Percentiles rank a stretch among this genome's conserved stretches.
These are phyloP conservation scores for Colletotrichum eremochloae DNA, from an alignment of 2,329 filamentous ascomycete genomes.

Conservation along the genomic window DNA sequence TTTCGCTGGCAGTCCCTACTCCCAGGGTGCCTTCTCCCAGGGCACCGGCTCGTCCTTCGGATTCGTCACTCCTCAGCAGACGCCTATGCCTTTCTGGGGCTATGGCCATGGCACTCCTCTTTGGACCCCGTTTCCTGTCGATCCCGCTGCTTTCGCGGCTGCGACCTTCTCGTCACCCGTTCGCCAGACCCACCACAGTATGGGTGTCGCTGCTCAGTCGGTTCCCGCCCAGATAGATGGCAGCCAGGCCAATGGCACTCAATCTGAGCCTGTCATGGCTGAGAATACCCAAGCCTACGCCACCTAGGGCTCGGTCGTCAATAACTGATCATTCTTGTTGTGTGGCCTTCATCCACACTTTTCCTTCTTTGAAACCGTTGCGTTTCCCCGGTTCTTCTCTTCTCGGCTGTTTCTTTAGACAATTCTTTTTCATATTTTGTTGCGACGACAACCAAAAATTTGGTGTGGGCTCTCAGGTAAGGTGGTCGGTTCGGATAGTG, in stretches of 20 bases:
- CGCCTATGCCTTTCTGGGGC: constrained; percentile 36
- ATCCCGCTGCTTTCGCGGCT: constrained; percentile 26
- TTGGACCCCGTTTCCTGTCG: constrained; percentile 35
- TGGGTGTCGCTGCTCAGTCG: neutral
- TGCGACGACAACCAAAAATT: constrained; percentile 12
- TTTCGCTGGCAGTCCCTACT: constrained; percentile 23
- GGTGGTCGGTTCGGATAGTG: constrained; percentile 6
- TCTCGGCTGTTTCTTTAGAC: constrained; percentile 7
- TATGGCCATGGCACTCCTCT: constrained; percentile 39
- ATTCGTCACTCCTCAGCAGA: constrained; percentile 37
- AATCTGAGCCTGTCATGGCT: constrained; percentile 36
- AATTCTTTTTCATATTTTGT: constrained; percentile 9
- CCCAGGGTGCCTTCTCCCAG: constrained; percentile 30
- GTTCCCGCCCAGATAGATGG: neutral
- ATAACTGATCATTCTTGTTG: neutral
- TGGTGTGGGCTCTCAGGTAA: constrained; percentile 25
- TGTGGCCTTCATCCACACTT: neutral
- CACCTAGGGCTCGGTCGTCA: neutral
- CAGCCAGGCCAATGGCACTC: constrained; percentile 24
- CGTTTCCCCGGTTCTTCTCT: constrained; percentile 15
- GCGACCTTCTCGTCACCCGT: constrained; percentile 32
- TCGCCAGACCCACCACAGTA: neutral
- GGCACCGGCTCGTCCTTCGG: constrained; percentile 30
- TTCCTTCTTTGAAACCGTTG: neutral
- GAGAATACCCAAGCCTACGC: constrained; percentile 19